Evolutionary conservation across 2,329 filamentous ascomycete species (phyloP).

Genomic region (Diaporthe citriasiana): DNA sequence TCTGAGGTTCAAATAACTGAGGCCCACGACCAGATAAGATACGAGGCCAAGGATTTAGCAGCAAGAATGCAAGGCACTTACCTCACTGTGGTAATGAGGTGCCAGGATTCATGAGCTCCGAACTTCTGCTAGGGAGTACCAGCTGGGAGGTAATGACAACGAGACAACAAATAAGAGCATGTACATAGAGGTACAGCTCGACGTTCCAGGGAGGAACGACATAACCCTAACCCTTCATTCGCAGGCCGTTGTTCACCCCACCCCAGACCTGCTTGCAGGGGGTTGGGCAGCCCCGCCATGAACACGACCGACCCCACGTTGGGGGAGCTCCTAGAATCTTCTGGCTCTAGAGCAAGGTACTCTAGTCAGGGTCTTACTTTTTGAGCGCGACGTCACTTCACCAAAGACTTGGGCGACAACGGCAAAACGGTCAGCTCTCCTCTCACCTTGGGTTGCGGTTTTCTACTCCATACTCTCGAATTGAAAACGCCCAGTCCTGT

Average conservation of each 20-base stretch:
- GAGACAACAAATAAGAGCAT: neutral
- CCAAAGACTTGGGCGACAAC: conserved; percentile 27
- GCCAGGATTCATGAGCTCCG: neutral
- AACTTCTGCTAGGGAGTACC: neutral
- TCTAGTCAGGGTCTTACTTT: conserved; percentile 18
- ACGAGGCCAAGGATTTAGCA: neutral
- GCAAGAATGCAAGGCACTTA: neutral
- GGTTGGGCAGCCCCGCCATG: neutral
- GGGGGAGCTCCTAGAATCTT: conserved; percentile 40
- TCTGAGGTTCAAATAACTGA: neutral
- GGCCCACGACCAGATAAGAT: neutral
- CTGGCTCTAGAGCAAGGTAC: conserved; percentile 22
- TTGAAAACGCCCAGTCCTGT: neutral
- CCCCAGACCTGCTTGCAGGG: neutral
- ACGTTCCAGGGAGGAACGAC: neutral
- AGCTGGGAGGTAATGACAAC: neutral
- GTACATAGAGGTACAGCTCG: neutral
- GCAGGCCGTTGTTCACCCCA: too few species aligned
- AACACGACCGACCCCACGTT: conserved; percentile 26
- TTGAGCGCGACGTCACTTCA: conserved; percentile 31
- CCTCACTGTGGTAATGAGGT: neutral
- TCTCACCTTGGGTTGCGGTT: neutral
- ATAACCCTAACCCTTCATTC: neutral
- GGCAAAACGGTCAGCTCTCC: neutral
- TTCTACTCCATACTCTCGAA: neutral